These are phyloP conservation scores for Talaromyces trachyspermus DNA, from an alignment of 495 filamentous ascomycete genomes.

Conservation along the genomic window DNA sequence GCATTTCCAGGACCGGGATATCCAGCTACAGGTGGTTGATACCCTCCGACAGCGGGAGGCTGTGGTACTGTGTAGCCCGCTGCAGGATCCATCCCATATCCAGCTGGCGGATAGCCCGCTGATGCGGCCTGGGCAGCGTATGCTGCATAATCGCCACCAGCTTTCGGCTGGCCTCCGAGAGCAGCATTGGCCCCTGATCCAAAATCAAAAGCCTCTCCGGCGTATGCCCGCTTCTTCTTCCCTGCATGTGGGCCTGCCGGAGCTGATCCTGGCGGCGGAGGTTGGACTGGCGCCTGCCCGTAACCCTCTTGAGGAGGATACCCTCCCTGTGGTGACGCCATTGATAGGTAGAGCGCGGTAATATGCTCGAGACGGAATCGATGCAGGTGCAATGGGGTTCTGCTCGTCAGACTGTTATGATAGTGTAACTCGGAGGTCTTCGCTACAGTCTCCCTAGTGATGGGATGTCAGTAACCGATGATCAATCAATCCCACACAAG, in stretches of 20 bases:
- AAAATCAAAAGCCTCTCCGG: constrained; percentile 89
- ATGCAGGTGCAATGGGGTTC: background rate
- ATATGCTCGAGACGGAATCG: background rate
- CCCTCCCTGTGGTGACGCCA: constrained; percentile 57
- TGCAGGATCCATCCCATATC: constrained; percentile 44
- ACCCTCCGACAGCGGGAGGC: constrained; percentile 40
- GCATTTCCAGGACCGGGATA: constrained; percentile 51
- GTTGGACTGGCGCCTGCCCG: constrained; percentile 36
- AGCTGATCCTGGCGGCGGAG: constrained; percentile 22
- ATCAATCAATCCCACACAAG: constrained; percentile 3
- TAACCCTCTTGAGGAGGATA: constrained; percentile 52
- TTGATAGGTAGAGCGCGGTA: constrained; percentile 12
- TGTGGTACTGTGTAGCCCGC: constrained; percentile 19
- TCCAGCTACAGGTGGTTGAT: constrained; percentile 58
- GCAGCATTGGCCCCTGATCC: constrained; percentile 82
- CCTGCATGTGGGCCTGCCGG: constrained; percentile 38
- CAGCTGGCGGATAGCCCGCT: constrained; percentile 47
- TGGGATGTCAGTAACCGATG: background rate
- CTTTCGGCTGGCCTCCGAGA: constrained; percentile 48
- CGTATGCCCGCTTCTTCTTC: constrained; percentile 88
- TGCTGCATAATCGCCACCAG: constrained; percentile 47
- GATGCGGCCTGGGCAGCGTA: constrained; percentile 46
- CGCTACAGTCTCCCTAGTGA: background rate
- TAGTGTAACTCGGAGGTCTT: background rate
- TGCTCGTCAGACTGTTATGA: no score